Base-by-base conservation (phyloP, 495 filamentous ascomycete species). In the Cenococcum geophilum region DNA sequence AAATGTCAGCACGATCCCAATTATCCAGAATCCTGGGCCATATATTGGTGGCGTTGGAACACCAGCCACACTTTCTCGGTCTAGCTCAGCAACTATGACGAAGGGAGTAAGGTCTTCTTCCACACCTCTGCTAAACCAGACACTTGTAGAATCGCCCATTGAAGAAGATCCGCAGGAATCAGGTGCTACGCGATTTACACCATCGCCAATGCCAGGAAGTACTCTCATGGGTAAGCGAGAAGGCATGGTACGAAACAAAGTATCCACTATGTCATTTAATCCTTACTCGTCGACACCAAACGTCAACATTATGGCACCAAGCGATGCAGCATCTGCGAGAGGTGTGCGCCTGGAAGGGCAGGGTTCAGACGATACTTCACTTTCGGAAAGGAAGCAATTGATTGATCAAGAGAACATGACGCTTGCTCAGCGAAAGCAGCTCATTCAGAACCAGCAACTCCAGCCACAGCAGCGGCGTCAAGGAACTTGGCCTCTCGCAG, bases 391-490 rank as follows among this genome's bases (percentile, higher is more conserved):
- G 20, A 56, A 57, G 47, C 52, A 62, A 5, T 6, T 56, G n/a
- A 32, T 77, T 55, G 80, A 81, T 49, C 76, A 73, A 43, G 91
- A 93, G 57, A 81, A 92, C 69, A 79, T 92, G 61, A 84, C 89
- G 0, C 85, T 95, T 18, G 86, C 86, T 21, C 81, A 85, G 61
- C 87, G 89, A 54, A 83, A 75, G 47, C 69, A 74, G 27, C 63
- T 80, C 58, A 74, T 83, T 5, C 79, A 82, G 47, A 76, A 74
- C 52, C 68, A 68, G 32, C 67, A 64, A 35, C 58, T 50, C 20
- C 57, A 59, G 20, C 63, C 59, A 60, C 36, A 66, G 42, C 37
- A 51, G 51, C 57, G 62, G 59, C 58, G 32, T 49, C 53, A 72
- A 65, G 67, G 60, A 62, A 54, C 49, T 27, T 57, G 53, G 50